A percentile compares a stretch with the other conserved stretches of the same genome.
phyloP scores from a whole-genome alignment of 1,139 yeast species.

The Candida sanyaensis region DNA sequence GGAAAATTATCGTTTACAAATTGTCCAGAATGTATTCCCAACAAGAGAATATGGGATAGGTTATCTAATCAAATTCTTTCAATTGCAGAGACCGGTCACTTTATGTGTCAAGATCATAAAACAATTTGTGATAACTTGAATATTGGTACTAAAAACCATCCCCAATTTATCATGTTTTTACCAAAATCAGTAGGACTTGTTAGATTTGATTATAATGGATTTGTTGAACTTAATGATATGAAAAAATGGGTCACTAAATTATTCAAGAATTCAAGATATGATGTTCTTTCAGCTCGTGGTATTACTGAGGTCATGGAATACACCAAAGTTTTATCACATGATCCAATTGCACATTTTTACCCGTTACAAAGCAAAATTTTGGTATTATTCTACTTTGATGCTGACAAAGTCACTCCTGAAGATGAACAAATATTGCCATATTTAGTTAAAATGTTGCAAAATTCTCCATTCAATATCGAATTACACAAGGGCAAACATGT shows the following conservation, averaged over 20 bases:
- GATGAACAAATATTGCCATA: constrained; percentile 63
- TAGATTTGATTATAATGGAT: constrained; percentile 37
- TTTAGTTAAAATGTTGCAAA: constrained; percentile 57
- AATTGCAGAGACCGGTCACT: constrained; percentile 53
- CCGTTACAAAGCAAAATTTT: constrained; percentile 47
- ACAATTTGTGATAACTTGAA: constrained; percentile 50
- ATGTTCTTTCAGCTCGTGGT: constrained; percentile 38
- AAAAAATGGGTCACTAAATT: constrained; percentile 35
- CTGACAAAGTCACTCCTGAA: constrained; percentile 52
- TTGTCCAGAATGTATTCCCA: constrained; percentile 53
- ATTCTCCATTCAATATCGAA: constrained; percentile 55
- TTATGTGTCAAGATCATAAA: constrained; percentile 56
- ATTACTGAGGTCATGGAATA: constrained; percentile 44
- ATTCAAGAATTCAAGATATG: constrained; percentile 38
- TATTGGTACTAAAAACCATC: constrained; percentile 18
- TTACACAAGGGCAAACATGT: constrained; percentile 53
- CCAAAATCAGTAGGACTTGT: constrained; percentile 39
- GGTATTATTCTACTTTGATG: constrained; percentile 58
- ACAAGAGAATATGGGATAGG: constrained; percentile 58
- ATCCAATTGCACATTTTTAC: constrained; percentile 35
- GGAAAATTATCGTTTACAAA: constrained; percentile 36
- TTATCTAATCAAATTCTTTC: constrained; percentile 50
- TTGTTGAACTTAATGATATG: constrained; percentile 25
- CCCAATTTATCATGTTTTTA: constrained; percentile 39
- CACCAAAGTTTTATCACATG: constrained; percentile 31